Percentiles rank a stretch among this genome's conserved stretches.
These are phyloP conservation scores for Przewalskia tangutica DNA, from an alignment of 257 asterid genomes.

Conservation along the genomic window DNA sequence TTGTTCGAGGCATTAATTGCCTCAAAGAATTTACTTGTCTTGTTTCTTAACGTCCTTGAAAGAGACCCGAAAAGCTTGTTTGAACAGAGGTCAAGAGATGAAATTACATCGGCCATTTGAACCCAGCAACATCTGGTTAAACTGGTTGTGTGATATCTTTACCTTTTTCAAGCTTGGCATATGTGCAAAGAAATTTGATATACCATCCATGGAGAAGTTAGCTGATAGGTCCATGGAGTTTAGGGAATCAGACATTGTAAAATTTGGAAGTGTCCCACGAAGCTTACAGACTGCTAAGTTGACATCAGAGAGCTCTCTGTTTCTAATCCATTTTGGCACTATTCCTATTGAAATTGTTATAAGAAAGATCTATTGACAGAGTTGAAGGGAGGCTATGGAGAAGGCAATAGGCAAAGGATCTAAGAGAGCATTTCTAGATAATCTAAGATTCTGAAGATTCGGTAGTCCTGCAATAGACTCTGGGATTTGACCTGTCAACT, in stretches of 20 bases:
- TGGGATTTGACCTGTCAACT: conserved; percentile 64
- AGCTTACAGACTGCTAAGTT: conserved; percentile 62
- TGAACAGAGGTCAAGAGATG: conserved; percentile 51
- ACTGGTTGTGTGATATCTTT: conserved; percentile 54
- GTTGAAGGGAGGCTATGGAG: conserved; percentile 42
- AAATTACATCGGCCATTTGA: conserved; percentile 55
- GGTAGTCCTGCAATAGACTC: conserved; percentile 46
- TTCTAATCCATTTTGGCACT: conserved; percentile 67
- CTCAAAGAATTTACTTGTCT: conserved; percentile 47
- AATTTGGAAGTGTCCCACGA: conserved; percentile 53
- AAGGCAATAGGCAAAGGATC: conserved; percentile 56
- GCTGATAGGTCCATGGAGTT: conserved; percentile 60
- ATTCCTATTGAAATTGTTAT: conserved; percentile 41
- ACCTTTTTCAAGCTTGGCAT: conserved; percentile 30
- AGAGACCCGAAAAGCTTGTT: conserved; percentile 61
- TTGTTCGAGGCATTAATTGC: conserved; percentile 50
- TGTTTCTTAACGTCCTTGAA: conserved; percentile 27
- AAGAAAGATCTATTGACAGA: conserved; percentile 63
- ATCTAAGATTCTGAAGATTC: conserved; percentile 55
- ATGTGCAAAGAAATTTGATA: conserved; percentile 23
- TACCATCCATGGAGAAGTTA: conserved; percentile 49
- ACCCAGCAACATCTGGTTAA: conserved; percentile 42
- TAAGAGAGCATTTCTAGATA: conserved; percentile 49
- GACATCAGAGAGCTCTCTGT: conserved; percentile 48
- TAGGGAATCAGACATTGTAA: conserved; percentile 54